These are phyloP conservation scores for Scutellaria minor DNA, from an alignment of 257 asterid species.

Conservation along the genomic window DNA sequence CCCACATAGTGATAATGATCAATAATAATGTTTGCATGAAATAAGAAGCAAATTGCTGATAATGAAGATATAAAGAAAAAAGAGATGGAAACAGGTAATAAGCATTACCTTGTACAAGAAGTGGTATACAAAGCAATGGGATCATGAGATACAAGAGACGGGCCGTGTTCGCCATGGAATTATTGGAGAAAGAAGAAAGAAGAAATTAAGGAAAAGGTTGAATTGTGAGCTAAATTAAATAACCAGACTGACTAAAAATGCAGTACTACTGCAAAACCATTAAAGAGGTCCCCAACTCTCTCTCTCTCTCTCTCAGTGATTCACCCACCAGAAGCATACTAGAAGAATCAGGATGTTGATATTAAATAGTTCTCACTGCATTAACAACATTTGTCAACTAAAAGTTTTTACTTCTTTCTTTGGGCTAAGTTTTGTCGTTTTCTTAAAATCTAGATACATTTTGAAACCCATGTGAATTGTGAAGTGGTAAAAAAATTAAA, in stretches of 20 bases:
- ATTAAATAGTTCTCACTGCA: neutral
- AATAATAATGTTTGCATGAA: too few relatives aligned
- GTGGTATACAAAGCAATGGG: conserved; percentile 16
- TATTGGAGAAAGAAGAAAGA: neutral
- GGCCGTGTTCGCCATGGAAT: conserved; percentile 7
- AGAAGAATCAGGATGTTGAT: neutral
- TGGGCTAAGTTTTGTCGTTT: too few relatives aligned
- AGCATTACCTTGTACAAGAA: conserved; percentile 21
- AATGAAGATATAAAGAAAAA: too few relatives aligned
- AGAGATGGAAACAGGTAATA: too few relatives aligned
- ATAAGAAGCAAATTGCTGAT: too few relatives aligned
- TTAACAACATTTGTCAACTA: too few relatives aligned
- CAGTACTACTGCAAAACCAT: neutral
- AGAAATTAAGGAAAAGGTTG: neutral
- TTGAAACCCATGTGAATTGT: neutral
- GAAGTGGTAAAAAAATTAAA: neutral
- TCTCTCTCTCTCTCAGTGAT: too few relatives aligned
- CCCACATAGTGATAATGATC: neutral
- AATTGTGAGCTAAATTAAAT: conserved; percentile 12
- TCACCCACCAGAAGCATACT: neutral
- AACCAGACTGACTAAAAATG: conserved; percentile 11
- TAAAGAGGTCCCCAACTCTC: too few relatives aligned
- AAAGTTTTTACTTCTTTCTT: too few relatives aligned
- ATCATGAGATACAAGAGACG: neutral
- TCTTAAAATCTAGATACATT: too few relatives aligned